Percentiles rank a stretch among this genome's conserved stretches.
These are phyloP conservation scores for Sungouiozyma ichnusensis DNA, from an alignment of 805 yeast species.

Conservation along the genomic window DNA sequence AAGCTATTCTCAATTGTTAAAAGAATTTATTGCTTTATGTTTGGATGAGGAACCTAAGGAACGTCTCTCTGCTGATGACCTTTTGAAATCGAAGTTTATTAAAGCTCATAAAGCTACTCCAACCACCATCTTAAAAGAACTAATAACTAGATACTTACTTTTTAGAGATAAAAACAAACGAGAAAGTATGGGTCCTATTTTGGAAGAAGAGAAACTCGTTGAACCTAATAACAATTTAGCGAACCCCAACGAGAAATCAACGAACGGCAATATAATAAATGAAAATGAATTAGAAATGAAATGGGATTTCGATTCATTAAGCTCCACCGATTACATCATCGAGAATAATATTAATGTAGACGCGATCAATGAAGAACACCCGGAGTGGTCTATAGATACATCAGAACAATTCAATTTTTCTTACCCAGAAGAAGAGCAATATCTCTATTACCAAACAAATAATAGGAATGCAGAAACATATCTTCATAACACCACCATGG, in stretches of 20 bases:
- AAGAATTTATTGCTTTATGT: slow-evolving; percentile 84
- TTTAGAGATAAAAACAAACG: slow-evolving; percentile 64
- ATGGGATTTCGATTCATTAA: slow-evolving; percentile 86
- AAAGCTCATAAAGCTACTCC: slow-evolving; percentile 49
- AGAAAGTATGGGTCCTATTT: slow-evolving; percentile 36
- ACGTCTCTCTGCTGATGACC: slow-evolving; percentile 78
- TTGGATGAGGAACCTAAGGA: slow-evolving; percentile 89
- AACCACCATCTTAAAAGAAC: slow-evolving; percentile 54
- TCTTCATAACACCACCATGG: slow-evolving; percentile 25
- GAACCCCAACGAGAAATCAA: not conserved
- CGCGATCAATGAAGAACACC: slow-evolving; percentile 25
- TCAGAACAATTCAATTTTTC: slow-evolving; percentile 22
- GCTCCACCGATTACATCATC: slow-evolving; percentile 60
- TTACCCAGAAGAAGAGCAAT: slow-evolving; percentile 27
- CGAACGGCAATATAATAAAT: slow-evolving; percentile 1
- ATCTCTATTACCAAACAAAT: slow-evolving; percentile 18
- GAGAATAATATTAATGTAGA: slow-evolving; percentile 52
- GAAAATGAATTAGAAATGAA: slow-evolving; percentile 40
- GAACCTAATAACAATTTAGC: slow-evolving; percentile 13
- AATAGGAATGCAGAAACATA: slow-evolving; percentile 9
- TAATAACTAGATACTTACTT: slow-evolving; percentile 58
- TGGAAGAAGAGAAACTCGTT: slow-evolving; percentile 35
- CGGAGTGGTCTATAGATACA: slow-evolving; percentile 18
- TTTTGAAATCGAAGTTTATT: slow-evolving; percentile 65
- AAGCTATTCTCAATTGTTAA: slow-evolving; percentile 61